These are phyloP conservation scores for Yamadazyma nakazawae DNA, from an alignment of 805 yeast genomes.

Conservation along the genomic window DNA sequence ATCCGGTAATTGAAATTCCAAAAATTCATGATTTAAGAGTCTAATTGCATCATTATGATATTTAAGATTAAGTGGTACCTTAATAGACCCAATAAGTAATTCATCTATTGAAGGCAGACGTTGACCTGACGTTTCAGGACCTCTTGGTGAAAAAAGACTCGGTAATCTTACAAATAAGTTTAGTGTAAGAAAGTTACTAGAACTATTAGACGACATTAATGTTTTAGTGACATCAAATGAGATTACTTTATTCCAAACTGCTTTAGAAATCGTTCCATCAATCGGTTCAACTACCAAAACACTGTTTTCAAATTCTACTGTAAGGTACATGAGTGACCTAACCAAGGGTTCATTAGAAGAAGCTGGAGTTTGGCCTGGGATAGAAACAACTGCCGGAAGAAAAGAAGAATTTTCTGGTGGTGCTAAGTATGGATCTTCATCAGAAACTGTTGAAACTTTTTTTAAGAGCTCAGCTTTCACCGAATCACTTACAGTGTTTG, in stretches of 20 bases:
- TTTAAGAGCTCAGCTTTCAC: conserved; percentile 31
- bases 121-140: neutral
- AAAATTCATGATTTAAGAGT: conserved; percentile 58
- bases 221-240: conserved; percentile 74
- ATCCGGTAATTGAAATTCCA: conserved; percentile 20
- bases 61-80: conserved; percentile 55
- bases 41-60: conserved; percentile 50
- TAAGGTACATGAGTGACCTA: conserved; percentile 74
- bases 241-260: conserved; percentile 85
- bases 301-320: conserved; percentile 92
- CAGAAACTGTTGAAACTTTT: conserved; percentile 22
- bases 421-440: conserved; percentile 23
- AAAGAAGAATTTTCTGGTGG: conserved; percentile 32
- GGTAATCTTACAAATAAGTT: conserved; percentile 82
- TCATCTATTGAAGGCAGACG: conserved; percentile 47
- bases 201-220: conserved; percentile 13
- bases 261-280: conserved; percentile 72
- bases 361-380: conserved; percentile 37
- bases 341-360: conserved; percentile 35
- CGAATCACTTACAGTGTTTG: conserved; percentile 40
- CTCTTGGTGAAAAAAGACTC: conserved; percentile 38
- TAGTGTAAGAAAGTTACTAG: conserved; percentile 57
- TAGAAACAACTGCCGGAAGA: conserved; percentile 53
- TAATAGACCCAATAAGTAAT: conserved; percentile 70
- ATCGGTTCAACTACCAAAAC: conserved; percentile 86